Evolutionary conservation across 371 early-diverging fungal species (phyloP).

Genomic region (Syncephalis fuscata): DNA sequence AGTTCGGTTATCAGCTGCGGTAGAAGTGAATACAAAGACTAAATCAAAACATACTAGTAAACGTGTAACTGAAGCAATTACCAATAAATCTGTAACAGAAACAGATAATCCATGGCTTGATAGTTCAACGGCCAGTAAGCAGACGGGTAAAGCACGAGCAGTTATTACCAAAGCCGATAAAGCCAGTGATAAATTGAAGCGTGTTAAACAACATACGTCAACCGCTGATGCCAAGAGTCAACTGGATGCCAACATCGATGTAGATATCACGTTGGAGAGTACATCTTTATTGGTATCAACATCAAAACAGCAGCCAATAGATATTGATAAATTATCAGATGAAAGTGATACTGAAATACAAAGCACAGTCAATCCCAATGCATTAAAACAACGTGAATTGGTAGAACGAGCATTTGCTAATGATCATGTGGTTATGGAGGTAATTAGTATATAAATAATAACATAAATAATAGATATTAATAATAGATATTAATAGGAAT

Average conservation of each 20-base stretch:
- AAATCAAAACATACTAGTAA: too few species aligned
- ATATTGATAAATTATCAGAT: conserved; percentile 10
- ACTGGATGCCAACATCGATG: conserved; percentile 34
- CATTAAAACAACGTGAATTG: conserved; percentile 66
- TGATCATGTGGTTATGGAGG: conserved; percentile 52
- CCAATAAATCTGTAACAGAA: too few species aligned
- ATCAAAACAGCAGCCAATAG: conserved; percentile 2
- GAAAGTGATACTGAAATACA: conserved; percentile 15
- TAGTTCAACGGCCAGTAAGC: conserved; percentile 14
- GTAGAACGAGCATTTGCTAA: conserved; percentile 87
- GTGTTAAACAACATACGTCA: conserved; percentile 17
- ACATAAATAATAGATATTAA: background rate
- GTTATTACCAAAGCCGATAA: conserved; percentile 27
- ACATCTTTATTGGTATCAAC: too few species aligned
- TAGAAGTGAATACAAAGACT: background rate
- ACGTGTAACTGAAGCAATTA: too few species aligned
- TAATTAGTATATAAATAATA: conserved; percentile 2
- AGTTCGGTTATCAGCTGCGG: background rate
- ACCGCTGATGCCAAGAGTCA: conserved; percentile 19
- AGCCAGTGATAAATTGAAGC: conserved; percentile 27
- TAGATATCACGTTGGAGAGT: conserved; percentile 19
- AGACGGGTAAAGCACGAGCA: conserved; percentile 34
- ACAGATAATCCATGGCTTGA: conserved; percentile 47
- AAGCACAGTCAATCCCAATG: conserved; percentile 18
- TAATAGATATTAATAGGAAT: conserved; percentile 29